Base-by-base conservation (phyloP, 148 eudicot species). In the Rhododendron ovatum region DNA sequence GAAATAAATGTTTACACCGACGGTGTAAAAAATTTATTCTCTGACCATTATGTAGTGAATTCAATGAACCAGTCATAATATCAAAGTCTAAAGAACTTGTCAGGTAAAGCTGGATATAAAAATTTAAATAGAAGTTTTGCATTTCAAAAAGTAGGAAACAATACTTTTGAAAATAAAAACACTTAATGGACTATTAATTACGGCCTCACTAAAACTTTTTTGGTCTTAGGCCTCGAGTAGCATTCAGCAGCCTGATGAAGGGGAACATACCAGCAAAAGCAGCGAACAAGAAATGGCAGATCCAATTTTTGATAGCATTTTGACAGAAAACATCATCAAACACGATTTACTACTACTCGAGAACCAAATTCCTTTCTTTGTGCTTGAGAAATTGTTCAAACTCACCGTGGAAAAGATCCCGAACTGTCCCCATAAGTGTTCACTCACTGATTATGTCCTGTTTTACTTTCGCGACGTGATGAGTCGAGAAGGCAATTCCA, bases 281-380 rank as follows among this genome's bases (percentile, higher is more conserved):
- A 65, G 14, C 17, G 15, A 26, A 67, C 74, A 67, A 67, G 73
- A 11, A 67, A n/a, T n/a, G 73, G 28, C 28, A n/a, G 74, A 67
- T 26, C 33, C 74, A 0, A 11, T 67, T 67, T 26, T 26, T 0
- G 15, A 67, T 26, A n/a, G 5, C 35, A 67, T 67, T 26, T 67
- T 7, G 33, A 11, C 35, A 9, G 2, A 9, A 26, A n/a, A 0
- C 1, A 30, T 37, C 20, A 10, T 83, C 78, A 12, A 18, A 8
- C 15, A 30, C 2, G 85, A 28, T 63, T 47, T 83, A 43, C 37
- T 83, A 14, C 17, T 83, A 13, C 78, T 83, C 14, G 85, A 83
- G 78, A 83, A 83, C 61, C 85, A 83, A 10, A 17, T 83, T 48
- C 85, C 78, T 22, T 83, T 83, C 41, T 47, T 28, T 30, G 78